Conservation (phyloP, 2,329 filamentous ascomycete species). For the Neonectria magnoliae region DNA sequence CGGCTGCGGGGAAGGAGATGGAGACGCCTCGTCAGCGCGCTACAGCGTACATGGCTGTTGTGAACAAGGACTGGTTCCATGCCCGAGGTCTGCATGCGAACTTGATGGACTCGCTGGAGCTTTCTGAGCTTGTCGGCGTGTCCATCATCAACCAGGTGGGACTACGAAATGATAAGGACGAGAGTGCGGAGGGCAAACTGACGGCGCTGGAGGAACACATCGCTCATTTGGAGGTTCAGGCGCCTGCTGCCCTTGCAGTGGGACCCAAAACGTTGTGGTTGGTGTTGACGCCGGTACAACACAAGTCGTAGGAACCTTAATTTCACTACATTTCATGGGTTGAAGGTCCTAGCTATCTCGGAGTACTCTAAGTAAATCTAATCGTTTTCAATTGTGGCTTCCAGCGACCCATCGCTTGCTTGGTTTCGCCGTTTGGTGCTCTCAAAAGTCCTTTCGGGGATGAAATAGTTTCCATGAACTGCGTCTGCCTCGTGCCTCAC, state of each 20-base stretch:
- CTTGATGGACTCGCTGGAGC: slow-evolving; percentile 47
- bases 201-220: slow-evolving; percentile 42
- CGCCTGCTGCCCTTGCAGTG: slow-evolving; percentile 40
- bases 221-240: slow-evolving; percentile 43
- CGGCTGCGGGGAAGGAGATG: slow-evolving; percentile 50
- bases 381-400: no score
- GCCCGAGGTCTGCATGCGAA: slow-evolving; percentile 50
- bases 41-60: slow-evolving; percentile 52
- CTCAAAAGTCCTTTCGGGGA: no score
- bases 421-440: no score
- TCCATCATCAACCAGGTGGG: slow-evolving; percentile 54
- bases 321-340: no score
- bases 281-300: slow-evolving; percentile 39
- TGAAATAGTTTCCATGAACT: no score
- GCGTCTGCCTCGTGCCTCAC: not conserved
- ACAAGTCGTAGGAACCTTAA: not conserved
- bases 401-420: no score
- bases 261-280: slow-evolving; percentile 49
- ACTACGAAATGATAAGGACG: slow-evolving; percentile 41
- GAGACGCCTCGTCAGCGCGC: slow-evolving; percentile 55
- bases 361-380: no score
- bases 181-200: slow-evolving; percentile 34
- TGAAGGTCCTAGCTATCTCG: no score
- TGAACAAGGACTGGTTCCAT: slow-evolving; percentile 56
- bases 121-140: slow-evolving; percentile 42